These are phyloP conservation scores for Vitis cinerea DNA, from an alignment of 164 flowering plant genomes.

Conservation along the genomic window DNA sequence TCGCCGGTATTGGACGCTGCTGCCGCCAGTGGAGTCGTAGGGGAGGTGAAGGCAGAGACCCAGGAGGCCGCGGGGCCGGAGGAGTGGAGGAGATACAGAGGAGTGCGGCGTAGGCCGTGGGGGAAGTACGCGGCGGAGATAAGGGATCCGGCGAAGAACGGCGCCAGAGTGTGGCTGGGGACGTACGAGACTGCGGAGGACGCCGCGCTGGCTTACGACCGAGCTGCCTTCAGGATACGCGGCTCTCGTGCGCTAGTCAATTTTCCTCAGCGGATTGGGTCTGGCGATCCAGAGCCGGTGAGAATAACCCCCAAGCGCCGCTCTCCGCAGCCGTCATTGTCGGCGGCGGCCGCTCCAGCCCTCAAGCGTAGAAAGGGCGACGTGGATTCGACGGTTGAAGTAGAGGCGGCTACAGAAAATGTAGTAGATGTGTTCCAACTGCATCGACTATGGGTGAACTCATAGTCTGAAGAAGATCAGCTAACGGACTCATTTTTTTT, in stretches of 20 bases:
- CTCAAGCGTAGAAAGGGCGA: neutral
- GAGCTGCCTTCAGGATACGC: conserved; percentile 17
- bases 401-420: neutral
- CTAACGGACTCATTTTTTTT: too few relatives aligned
- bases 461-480: too few relatives aligned
- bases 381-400: neutral
- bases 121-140: conserved; percentile 27
- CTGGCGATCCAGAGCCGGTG: neutral
- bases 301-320: neutral
- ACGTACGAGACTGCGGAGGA: conserved; percentile 22
- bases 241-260: conserved; percentile 18
- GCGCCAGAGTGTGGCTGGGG: conserved; percentile 21
- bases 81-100: conserved; percentile 1
- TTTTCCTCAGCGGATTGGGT: conserved; percentile 13
- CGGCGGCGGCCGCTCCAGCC: neutral
- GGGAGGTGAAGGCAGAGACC: neutral
- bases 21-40: too few relatives aligned
- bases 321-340: neutral
- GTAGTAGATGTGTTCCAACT: too few relatives aligned
- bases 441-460: too few relatives aligned
- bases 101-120: conserved; percentile 23
- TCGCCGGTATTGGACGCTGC: too few relatives aligned
- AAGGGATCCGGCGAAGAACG: conserved; percentile 21
- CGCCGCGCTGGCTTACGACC: conserved; percentile 25
- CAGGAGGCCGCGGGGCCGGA: too few relatives aligned